Base-by-base conservation (phyloP, 306 rosid species). In the Cucurbita argyrosperma region DNA sequence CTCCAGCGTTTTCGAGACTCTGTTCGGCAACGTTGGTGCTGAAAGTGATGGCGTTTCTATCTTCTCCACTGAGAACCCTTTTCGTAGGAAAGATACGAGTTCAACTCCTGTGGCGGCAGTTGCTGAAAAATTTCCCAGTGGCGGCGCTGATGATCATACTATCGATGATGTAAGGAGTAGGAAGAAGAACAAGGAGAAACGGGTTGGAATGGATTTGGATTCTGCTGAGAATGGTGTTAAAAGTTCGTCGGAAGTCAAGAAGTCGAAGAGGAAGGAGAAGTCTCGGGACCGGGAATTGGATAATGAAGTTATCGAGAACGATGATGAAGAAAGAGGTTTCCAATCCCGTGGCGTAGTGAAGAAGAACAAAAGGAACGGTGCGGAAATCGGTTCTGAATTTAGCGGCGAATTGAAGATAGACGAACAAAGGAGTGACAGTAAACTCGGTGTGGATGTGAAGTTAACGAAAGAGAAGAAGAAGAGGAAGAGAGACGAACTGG, bases 401-500 rank as follows among this genome's bases (percentile, higher is more conserved):
- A 6, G 56, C 40, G 68, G 59, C 30, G 12, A 2, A 12, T 15
- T 71, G 35, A 47, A 68, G 49, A 57, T n/a, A 8, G 87, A 61
- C 11, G 51, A 74, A 4, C 67, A 35, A 13, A 51, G 13, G 56
- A 47, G 39, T 45, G 43, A 9, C 7, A 23, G 8, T 43, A 16
- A 60, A 59, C 19, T 71, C 68, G 80, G 45, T 8, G 79, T 43
- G 30, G 71, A 10, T n/a, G 63, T 18, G 19, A 45, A 37, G 35
- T 49, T 14, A 60, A 72, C 10, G 60, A 79, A 58, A 55, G 76
- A 79, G 71, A 71, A 56, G 82, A 90, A 79, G 83, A 90, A 90
- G 86, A 89, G 98, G 76, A 94, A 94, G 56, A 88, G 95, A 76
- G 95, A 91, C 5, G 99, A 91, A 40, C 79, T 94, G 57, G 99